Percentiles rank a stretch among this genome's conserved stretches.
phyloP scores from a whole-genome alignment of 2,329 filamentous ascomycete genomes.

The Pseudogymnoascus sp. region DNA sequence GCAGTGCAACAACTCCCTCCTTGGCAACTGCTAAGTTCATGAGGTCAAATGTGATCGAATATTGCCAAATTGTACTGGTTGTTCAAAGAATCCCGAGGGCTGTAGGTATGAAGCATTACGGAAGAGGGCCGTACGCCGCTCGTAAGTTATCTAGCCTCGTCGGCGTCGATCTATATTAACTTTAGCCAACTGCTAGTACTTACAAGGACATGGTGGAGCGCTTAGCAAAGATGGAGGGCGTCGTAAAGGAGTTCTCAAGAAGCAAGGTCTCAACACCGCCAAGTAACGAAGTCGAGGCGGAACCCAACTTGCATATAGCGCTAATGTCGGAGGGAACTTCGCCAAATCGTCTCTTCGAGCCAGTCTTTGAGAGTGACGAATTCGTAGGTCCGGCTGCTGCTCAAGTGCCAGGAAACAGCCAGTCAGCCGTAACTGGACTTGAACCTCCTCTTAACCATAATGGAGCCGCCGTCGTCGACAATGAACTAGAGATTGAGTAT shows the following conservation, averaged over 20 bases:
- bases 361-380: not conserved
- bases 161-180: not conserved
- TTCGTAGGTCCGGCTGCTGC: not conserved
- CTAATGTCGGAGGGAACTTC: not conserved
- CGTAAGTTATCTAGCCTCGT: not conserved
- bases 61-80: not conserved
- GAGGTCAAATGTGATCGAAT: not conserved
- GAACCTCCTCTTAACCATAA: not conserved
- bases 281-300: not conserved
- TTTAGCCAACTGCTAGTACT: not conserved
- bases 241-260: not conserved
- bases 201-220: conserved; percentile 19
- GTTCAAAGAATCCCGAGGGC: not conserved
- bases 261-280: not conserved
- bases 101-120: not conserved
- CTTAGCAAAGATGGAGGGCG: conserved; percentile 17
- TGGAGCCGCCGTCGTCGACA: not conserved
- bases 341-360: not conserved
- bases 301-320: not conserved
- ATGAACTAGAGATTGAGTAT: not conserved
- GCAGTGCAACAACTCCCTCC: not conserved
- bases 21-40: not conserved
- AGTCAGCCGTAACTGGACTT: not conserved
- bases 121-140: not conserved
- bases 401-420: not conserved